These are phyloP conservation scores for Penicillium maclennaniae DNA, from an alignment of 495 filamentous ascomycete genomes.

Conservation along the genomic window DNA sequence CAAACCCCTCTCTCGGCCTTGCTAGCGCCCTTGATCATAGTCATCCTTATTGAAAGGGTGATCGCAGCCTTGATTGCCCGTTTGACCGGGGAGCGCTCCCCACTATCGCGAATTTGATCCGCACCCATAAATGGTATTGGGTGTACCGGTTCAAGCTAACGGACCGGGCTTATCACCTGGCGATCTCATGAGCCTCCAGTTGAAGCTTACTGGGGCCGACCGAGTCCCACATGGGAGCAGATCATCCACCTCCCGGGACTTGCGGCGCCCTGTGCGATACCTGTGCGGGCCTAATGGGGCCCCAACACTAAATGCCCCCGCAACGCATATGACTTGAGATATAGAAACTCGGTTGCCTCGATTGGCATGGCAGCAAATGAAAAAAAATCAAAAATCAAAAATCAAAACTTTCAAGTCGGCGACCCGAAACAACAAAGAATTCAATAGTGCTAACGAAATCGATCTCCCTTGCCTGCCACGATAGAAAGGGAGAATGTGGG, in stretches of 20 bases:
- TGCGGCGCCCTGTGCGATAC: neutral
- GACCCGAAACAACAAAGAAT: neutral
- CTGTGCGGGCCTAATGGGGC: neutral
- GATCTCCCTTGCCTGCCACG: constrained; percentile 14
- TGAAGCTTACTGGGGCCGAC: constrained; percentile 7
- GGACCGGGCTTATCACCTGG: constrained; percentile 11
- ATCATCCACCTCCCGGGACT: constrained; percentile 19
- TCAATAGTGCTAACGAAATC: constrained; percentile 9
- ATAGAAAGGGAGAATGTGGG: constrained; percentile 10
- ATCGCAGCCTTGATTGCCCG: neutral
- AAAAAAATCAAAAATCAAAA: neutral
- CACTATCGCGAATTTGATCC: neutral
- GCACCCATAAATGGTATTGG: neutral
- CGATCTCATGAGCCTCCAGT: constrained; percentile 1
- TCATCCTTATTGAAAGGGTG: neutral
- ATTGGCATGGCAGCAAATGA: neutral
- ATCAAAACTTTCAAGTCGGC: neutral
- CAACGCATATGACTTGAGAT: constrained; percentile 3
- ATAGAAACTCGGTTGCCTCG: neutral
- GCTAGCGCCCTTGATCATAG: neutral
- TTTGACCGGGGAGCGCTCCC: neutral
- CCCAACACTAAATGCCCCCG: constrained; percentile 6
- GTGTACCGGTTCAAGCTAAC: neutral
- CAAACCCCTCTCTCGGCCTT: neutral
- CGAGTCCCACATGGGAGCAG: constrained; percentile 14